Evolutionary conservation across 176 grass and related monocot genomes (phyloP).

Genomic region (Phyllostachys edulis): DNA sequence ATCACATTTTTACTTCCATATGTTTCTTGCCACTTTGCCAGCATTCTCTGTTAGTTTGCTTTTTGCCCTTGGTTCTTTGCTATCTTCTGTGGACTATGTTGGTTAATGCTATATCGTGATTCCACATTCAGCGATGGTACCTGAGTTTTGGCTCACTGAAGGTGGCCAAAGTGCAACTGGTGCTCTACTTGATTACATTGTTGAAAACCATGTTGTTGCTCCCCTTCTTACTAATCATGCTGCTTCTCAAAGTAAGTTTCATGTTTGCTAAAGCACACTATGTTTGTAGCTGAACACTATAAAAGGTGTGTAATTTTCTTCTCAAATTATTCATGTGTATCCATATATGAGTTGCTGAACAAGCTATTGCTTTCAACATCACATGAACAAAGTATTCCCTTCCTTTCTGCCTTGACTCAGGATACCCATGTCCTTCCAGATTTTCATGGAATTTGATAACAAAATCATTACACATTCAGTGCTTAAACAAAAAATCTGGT

Average conservation of each 20-base stretch:
- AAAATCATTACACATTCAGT: conserved; percentile 10
- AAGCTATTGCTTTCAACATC: conserved; percentile 71
- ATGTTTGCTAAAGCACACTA: conserved; percentile 24
- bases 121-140: conserved; percentile 72
- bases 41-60: conserved; percentile 30
- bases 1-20: conserved; percentile 5
- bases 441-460: conserved; percentile 94
- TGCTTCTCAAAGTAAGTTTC: conserved; percentile 74
- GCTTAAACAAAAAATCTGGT: background rate
- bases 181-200: conserved; percentile 77
- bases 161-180: conserved; percentile 97
- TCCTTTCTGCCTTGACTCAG: conserved; percentile 82
- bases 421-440: conserved; percentile 89
- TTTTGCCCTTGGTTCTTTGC: conserved; percentile 10
- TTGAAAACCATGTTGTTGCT: conserved; percentile 68
- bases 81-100: conserved; percentile 13
- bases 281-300: background rate
- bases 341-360: conserved; percentile 87
- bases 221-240: conserved; percentile 76
- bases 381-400: conserved; percentile 58
- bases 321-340: conserved; percentile 57
- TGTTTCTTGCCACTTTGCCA: background rate
- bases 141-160: conserved; percentile 91
- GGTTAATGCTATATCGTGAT: background rate
- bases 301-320: conserved; percentile 23